These are phyloP conservation scores for Calocybe gangraenosa DNA, from an alignment of 768 basidiomycete genomes.

Conservation along the genomic window DNA sequence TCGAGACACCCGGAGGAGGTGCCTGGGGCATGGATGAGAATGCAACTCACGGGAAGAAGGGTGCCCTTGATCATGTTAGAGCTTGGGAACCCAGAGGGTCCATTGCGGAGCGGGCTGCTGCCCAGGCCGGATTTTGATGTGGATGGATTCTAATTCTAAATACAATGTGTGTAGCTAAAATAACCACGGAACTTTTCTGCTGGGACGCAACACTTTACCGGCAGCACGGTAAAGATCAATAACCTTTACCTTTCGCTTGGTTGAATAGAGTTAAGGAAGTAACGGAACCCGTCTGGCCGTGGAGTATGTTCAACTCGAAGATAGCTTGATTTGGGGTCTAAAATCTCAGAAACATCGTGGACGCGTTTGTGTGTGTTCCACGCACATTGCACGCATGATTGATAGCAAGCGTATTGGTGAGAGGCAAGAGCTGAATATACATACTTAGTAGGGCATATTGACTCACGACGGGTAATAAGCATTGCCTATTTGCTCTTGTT, in stretches of 20 bases:
- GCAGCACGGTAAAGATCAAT: not conserved
- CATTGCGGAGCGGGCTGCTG: slow-evolving; percentile 57
- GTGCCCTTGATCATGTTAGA: slow-evolving; percentile 26
- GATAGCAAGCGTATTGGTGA: no score
- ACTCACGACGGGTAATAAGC: no score
- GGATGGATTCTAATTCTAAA: not conserved
- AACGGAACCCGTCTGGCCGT: no score
- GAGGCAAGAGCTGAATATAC: no score
- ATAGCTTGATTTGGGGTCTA: no score
- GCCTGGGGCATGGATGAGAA: slow-evolving; percentile 64
- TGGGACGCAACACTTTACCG: not conserved
- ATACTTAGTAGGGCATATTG: no score
- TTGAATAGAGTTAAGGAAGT: no score
- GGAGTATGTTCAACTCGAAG: no score
- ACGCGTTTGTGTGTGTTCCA: no score
- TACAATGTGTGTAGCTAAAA: not conserved
- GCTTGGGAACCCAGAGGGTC: slow-evolving; percentile 74
- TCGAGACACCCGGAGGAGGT: slow-evolving; percentile 90
- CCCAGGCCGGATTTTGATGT: slow-evolving; percentile 55
- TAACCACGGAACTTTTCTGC: not conserved
- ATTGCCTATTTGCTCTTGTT: not conserved
- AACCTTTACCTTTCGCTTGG: no score
- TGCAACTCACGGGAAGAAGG: slow-evolving; percentile 20
- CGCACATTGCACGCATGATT: no score
- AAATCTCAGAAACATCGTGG: no score